Conservation (phyloP, 2,329 filamentous ascomycete genomes). For the Epichloe festucae region DNA sequence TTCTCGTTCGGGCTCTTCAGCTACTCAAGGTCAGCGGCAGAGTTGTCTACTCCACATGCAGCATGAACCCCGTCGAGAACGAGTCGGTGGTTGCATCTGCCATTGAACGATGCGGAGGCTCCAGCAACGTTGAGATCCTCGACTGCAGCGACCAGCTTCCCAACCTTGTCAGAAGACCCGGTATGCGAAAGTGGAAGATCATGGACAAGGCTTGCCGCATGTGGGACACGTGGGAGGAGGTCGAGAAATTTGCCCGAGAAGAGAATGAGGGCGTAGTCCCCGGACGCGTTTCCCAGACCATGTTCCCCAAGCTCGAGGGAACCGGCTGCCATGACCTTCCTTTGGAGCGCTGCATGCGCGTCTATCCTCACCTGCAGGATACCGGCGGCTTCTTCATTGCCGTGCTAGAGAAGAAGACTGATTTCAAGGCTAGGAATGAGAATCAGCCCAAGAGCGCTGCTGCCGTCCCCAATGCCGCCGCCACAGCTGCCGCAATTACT, state of each 20-base stretch:
- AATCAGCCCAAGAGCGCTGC: slow-evolving; percentile 31
- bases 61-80: slow-evolving; percentile 96
- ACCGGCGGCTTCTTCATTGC: slow-evolving; percentile 97
- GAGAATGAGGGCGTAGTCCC: slow-evolving; percentile 42
- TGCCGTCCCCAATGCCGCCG: slow-evolving; percentile 4
- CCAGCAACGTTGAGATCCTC: slow-evolving; percentile 67
- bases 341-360: slow-evolving; percentile 79
- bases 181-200: slow-evolving; percentile 73
- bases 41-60: slow-evolving; percentile 96
- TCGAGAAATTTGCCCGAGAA: slow-evolving; percentile 55
- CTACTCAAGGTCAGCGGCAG: slow-evolving; percentile 92
- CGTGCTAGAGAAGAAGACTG: slow-evolving; percentile 80
- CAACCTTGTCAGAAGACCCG: slow-evolving; percentile 60
- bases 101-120: slow-evolving; percentile 79
- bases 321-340: slow-evolving; percentile 51
- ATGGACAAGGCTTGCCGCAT: slow-evolving; percentile 75
- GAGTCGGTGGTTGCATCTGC: slow-evolving; percentile 83
- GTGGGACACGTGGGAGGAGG: slow-evolving; percentile 72
- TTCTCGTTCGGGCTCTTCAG: slow-evolving; percentile 82
- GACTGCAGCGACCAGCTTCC: slow-evolving; percentile 72
- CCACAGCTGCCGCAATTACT: slow-evolving; percentile 2
- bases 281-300: slow-evolving; percentile 59
- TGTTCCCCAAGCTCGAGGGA: slow-evolving; percentile 59
- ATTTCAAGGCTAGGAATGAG: slow-evolving; percentile 69
- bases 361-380: slow-evolving; percentile 92